A percentile compares a stretch with the other conserved stretches of the same genome.
These are phyloP conservation scores for Ochetophila trinervis DNA, from an alignment of 306 rosid genomes.

Conservation along the genomic window DNA sequence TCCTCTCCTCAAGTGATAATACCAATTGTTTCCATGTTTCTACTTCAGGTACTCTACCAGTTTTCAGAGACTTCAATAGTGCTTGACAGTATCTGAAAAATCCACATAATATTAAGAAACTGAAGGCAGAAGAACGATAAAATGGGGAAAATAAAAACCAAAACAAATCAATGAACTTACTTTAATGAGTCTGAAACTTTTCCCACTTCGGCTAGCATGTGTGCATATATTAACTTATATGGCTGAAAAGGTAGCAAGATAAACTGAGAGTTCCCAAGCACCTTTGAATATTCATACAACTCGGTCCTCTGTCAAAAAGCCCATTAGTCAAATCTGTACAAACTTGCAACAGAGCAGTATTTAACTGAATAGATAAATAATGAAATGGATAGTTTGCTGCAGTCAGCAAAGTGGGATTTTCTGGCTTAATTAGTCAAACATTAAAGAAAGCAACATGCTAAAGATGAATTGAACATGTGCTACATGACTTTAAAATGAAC, in stretches of 20 bases:
- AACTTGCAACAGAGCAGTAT: constrained; percentile 6
- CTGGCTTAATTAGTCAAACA: not conserved
- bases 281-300: constrained; percentile 83
- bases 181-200: constrained; percentile 83
- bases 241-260: constrained; percentile 81
- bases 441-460: not conserved
- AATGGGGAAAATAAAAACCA: not conserved
- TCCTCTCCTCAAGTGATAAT: constrained; percentile 86
- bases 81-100: constrained; percentile 79
- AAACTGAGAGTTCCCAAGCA: constrained; percentile 94
- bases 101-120: constrained; percentile 13
- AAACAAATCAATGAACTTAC: constrained; percentile 47
- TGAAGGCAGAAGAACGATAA: not conserved
- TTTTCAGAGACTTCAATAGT: constrained; percentile 69
- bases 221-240: constrained; percentile 84
- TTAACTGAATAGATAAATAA: constrained; percentile 1
- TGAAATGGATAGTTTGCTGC: not conserved
- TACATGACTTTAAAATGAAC: not conserved
- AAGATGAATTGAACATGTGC: not conserved
- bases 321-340: constrained; percentile 27
- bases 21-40: constrained; percentile 83
- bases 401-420: not conserved
- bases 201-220: constrained; percentile 95
- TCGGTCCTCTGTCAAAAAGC: constrained; percentile 78
- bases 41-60: constrained; percentile 81